Percentiles rank a stretch among this genome's conserved stretches.
phyloP scores from a whole-genome alignment of 768 basidiomycete genomes.

The Russula compacta region DNA sequence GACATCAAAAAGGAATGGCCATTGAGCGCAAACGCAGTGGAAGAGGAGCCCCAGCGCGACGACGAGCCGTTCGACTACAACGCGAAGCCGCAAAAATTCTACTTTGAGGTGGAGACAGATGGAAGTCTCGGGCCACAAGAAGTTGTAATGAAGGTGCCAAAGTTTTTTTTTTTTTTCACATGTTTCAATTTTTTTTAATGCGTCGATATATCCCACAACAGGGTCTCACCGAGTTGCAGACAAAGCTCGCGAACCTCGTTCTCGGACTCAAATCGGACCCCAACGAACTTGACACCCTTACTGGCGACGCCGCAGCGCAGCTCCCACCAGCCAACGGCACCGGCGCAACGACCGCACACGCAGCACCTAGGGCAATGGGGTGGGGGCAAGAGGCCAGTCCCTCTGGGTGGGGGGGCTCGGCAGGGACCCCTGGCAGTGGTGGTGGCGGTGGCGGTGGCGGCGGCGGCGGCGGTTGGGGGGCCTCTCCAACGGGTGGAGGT shows the following conservation, averaged over 20 bases:
- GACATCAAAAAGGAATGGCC: conserved; percentile 87
- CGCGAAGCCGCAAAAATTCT: conserved; percentile 84
- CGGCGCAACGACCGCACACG: background rate
- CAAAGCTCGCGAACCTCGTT: conserved; percentile 71
- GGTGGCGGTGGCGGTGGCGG: background rate
- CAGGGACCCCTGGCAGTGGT: background rate
- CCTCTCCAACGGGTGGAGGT: conserved; percentile 6
- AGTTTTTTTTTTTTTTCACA: conserved; percentile 6
- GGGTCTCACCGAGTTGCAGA: conserved; percentile 73
- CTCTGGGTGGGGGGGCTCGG: conserved; percentile 14
- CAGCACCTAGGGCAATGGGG: conserved; percentile 11
- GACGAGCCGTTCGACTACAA: conserved; percentile 82
- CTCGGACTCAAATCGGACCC: conserved; percentile 50
- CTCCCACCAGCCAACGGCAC: conserved; percentile 7
- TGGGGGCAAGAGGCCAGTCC: conserved; percentile 8
- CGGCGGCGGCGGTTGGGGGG: conserved; percentile 7
- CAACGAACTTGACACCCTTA: conserved; percentile 40
- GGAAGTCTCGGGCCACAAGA: conserved; percentile 85
- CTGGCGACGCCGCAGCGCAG: conserved; percentile 25
- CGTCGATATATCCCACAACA: conserved; percentile 23
- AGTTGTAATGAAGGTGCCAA: conserved; percentile 68
- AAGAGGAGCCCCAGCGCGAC: conserved; percentile 74
- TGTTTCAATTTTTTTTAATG: background rate
- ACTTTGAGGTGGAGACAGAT: conserved; percentile 91
- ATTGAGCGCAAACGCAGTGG: conserved; percentile 71